Evolutionary conservation across 345 rosid species (phyloP).

Genomic region (Salix udensis): DNA sequence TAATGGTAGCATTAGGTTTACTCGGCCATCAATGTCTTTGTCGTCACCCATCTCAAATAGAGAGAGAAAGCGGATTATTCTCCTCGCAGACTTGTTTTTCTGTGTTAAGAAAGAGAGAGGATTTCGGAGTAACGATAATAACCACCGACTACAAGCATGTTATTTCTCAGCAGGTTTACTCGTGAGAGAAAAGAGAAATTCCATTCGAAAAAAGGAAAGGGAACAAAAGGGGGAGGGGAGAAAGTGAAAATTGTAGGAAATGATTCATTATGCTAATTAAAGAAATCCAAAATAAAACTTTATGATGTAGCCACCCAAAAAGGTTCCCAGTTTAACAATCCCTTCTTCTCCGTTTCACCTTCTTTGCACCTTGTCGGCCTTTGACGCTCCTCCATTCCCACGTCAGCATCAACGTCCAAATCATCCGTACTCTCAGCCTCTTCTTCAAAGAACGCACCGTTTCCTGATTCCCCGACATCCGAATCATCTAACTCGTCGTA

Average conservation of each 20-base stretch:
- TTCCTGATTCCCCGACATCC: constrained; percentile 13
- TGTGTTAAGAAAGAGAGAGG: neutral
- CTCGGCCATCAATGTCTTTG: neutral
- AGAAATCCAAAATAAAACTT: constrained; percentile 34
- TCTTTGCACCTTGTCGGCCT: constrained; percentile 49
- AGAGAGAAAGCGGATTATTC: neutral
- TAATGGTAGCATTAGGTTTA: neutral
- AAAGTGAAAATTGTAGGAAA: neutral
- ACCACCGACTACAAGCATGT: neutral
- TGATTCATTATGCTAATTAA: neutral
- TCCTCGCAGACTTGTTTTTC: neutral
- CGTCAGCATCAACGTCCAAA: constrained; percentile 28
- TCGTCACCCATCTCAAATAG: neutral
- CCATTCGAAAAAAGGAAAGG: neutral
- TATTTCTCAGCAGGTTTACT: neutral
- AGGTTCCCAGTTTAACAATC: constrained; percentile 53
- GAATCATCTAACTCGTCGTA: constrained; percentile 18
- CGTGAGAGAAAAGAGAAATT: neutral
- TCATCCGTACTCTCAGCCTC: constrained; percentile 18
- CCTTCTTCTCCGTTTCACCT: constrained; percentile 37
- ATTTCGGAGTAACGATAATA: constrained; percentile 11
- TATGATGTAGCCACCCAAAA: constrained; percentile 62
- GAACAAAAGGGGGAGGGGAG: neutral
- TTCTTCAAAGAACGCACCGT: constrained; percentile 13
- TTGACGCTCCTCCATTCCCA: constrained; percentile 29